Evolutionary conservation across 441 rosid species (phyloP), one percentile per base, ranked within the genome.

Genomic region (Populus hybrid): DNA sequence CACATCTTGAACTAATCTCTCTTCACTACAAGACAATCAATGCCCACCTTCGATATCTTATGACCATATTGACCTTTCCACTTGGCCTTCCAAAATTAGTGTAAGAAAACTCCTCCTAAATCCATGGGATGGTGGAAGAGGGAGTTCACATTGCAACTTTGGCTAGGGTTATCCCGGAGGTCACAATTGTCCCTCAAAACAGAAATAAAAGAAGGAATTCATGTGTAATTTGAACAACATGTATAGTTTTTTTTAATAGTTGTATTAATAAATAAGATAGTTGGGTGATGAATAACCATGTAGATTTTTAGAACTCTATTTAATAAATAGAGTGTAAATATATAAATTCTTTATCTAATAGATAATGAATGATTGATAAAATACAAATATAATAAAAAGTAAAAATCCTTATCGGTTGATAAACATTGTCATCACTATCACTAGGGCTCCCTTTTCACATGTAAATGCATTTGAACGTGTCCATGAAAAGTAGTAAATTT

Each of bases 401-500:
- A 26, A 26, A 26, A 26, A 26, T 2, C 0, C 6, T 6, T 46
- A 46, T 14, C 19, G 2, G 57, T 46, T 12, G 18, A 46, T 46
- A 46, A 0, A 46, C 57, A 46, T 0, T 12, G 53, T 4, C 53
- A 12, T 38, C 12, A 5, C 11, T 38, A 38, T 42, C 53, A 42
- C 53, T 3, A 12, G 1, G 3, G 18, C 53, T 42, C 18, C 53
- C 53, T 42, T 42, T 42, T 42, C 18, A 11, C 18, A 3, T 42
- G 57, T 46, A 46, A 42, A 10, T 9, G 50, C 50, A 42, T 42
- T 30, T 30, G 32, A 30, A 30, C 32, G 32, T 63, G 11, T 84
- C 87, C 82, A 81, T 71, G 87, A 76, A 81, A 82, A 83, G 83
- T 76, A 73, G 69, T 81, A 81, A 83, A 85, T 78, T 80, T 82